These are phyloP conservation scores for Dactylellina sp. DNA, from an alignment of 2,329 filamentous ascomycete species.

Conservation along the genomic window DNA sequence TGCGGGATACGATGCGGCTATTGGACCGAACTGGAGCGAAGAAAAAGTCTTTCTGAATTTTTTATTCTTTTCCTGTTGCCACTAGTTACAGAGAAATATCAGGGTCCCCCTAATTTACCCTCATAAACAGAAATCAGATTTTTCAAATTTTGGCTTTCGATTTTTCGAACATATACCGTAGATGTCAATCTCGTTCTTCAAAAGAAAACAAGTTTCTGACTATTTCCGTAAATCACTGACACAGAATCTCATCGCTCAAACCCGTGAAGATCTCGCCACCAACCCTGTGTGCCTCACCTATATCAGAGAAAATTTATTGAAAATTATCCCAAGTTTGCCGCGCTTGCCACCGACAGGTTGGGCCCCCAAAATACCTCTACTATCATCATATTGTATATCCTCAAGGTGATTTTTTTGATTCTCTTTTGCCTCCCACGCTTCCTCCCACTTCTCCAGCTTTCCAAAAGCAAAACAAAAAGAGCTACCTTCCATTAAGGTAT, in stretches of 20 bases:
- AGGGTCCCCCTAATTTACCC: conserved; percentile 25
- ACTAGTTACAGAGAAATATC: conserved; percentile 20
- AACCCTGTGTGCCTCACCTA: conserved; percentile 1
- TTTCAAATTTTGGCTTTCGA: conserved; percentile 9
- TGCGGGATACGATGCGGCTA: conserved; percentile 36
- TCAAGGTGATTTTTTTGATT: background rate
- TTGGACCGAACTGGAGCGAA: conserved; percentile 44
- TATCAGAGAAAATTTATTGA: background rate
- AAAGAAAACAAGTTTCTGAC: too few relatives aligned
- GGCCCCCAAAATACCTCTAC: background rate
- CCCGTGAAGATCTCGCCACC: conserved; percentile 17
- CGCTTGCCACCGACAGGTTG: conserved; percentile 5
- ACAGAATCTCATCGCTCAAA: background rate
- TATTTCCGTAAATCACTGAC: background rate
- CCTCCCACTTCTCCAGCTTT: conserved; percentile 4
- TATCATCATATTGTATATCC: background rate
- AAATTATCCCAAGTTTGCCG: background rate
- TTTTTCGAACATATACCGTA: conserved; percentile 27
- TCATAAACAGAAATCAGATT: background rate
- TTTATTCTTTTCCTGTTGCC: conserved; percentile 21
- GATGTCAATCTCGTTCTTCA: too few relatives aligned
- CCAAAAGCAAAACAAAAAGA: background rate
- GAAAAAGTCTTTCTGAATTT: conserved; percentile 29
- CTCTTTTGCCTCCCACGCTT: conserved; percentile 6
- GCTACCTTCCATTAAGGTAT: conserved; percentile 22